Percentiles rank a stretch among this genome's conserved stretches.
Evolutionary conservation across 768 basidiomycete genomes (phyloP).

Genomic region (Pisolithus albus): DNA sequence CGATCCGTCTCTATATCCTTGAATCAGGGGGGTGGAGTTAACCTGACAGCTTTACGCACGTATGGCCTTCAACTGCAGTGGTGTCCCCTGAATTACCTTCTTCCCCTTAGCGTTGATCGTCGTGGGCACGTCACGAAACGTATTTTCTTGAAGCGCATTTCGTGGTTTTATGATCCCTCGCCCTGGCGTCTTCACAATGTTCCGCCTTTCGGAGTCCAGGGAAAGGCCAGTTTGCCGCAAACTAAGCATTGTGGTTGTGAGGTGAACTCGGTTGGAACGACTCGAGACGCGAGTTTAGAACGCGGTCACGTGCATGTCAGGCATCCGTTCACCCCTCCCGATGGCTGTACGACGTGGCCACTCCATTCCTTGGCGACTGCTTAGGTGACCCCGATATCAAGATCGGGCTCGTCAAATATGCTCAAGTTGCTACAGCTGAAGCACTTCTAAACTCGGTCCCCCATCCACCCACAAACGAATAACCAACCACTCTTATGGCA

Average conservation of each 20-base stretch:
- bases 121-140: conserved; percentile 29
- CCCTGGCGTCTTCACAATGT: conserved; percentile 49
- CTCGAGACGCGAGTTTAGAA: too few relatives aligned
- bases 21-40: neutral
- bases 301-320: too few relatives aligned
- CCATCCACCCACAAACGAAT: too few relatives aligned
- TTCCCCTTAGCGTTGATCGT: conserved; percentile 44
- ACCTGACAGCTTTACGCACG: conserved; percentile 14
- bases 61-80: conserved; percentile 25
- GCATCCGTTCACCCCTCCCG: too few relatives aligned
- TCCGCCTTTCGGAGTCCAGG: conserved; percentile 21
- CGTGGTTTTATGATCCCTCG: conserved; percentile 34
- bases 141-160: conserved; percentile 44
- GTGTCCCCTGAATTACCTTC: conserved; percentile 31
- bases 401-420: too few relatives aligned
- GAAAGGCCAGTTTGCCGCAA: conserved; percentile 18
- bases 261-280: too few relatives aligned
- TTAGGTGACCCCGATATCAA: too few relatives aligned
- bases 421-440: too few relatives aligned
- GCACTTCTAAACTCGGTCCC: too few relatives aligned
- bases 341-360: too few relatives aligned
- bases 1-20: conserved; percentile 14
- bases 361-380: too few relatives aligned
- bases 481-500: too few relatives aligned
- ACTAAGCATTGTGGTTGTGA: conserved; percentile 18